phyloP scores from a whole-genome alignment of 2,329 filamentous ascomycete species.

The Aspergillus sp. region DNA sequence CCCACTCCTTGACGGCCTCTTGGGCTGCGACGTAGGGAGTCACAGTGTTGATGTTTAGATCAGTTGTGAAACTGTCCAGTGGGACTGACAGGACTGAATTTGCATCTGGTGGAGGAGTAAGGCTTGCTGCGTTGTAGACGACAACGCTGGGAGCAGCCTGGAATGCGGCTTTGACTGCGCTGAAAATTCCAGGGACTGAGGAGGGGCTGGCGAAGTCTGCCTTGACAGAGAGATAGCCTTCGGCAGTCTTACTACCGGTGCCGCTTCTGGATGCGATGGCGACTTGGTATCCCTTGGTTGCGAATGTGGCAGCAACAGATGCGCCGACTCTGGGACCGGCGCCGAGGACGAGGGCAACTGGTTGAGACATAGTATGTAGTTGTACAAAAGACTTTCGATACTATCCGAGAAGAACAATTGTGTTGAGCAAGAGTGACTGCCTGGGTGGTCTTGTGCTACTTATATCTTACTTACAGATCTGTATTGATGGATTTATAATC shows the following conservation, averaged over 20 bases:
- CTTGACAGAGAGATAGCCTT: background rate
- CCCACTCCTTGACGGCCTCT: background rate
- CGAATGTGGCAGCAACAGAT: background rate
- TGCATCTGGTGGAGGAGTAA: background rate
- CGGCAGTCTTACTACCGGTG: background rate
- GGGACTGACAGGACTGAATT: background rate
- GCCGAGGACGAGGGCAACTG: background rate
- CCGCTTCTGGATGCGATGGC: background rate
- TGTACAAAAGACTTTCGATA: too few relatives aligned
- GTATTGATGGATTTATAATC: too few relatives aligned
- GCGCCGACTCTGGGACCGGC: background rate
- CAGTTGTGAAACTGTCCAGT: background rate
- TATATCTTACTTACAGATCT: too few relatives aligned
- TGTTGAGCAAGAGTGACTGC: too few relatives aligned
- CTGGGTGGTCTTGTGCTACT: too few relatives aligned
- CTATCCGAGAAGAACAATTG: too few relatives aligned
- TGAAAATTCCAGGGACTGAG: background rate
- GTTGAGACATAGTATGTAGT: background rate
- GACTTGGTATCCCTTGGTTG: background rate
- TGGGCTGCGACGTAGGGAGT: slow-evolving; percentile 1
- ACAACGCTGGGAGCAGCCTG: background rate
- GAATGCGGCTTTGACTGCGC: background rate
- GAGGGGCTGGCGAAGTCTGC: background rate
- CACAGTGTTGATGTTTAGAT: slow-evolving; percentile 1
- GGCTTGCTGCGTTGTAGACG: background rate